Conservation (phyloP, 2,329 filamentous ascomycete genomes). For the Cladosporium sp. region DNA sequence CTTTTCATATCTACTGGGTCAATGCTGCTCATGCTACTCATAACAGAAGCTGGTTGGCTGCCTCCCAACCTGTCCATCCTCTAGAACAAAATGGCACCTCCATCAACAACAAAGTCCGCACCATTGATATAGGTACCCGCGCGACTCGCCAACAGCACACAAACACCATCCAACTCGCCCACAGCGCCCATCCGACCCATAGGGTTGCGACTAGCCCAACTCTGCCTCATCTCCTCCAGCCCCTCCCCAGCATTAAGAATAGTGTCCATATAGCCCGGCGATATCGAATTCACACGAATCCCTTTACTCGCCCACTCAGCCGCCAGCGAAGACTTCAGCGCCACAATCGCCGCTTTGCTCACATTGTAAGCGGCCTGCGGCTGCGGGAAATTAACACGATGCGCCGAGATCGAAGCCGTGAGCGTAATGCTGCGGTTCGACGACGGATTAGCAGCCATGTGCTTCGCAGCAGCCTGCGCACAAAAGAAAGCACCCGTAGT, state of each 20-base stretch:
- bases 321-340: slow-evolving; percentile 64
- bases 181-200: slow-evolving; percentile 43
- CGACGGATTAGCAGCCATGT: slow-evolving; percentile 51
- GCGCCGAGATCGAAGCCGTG: slow-evolving; percentile 67
- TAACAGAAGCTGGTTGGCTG: not conserved
- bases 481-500: slow-evolving; percentile 69
- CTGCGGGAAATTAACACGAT: slow-evolving; percentile 70
- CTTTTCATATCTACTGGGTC: not conserved
- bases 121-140: slow-evolving; percentile 41
- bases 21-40: not conserved
- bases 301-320: slow-evolving; percentile 73
- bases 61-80: not conserved
- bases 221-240: slow-evolving; percentile 35
- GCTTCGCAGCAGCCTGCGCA: slow-evolving; percentile 62
- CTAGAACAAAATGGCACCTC: slow-evolving; percentile 34
- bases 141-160: slow-evolving; percentile 38
- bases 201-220: slow-evolving; percentile 39
- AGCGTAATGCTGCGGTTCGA: slow-evolving; percentile 59
- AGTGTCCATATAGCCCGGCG: slow-evolving; percentile 76
- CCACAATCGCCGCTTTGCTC: slow-evolving; percentile 66
- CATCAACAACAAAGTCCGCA: slow-evolving; percentile 41
- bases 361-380: slow-evolving; percentile 73
- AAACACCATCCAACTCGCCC: slow-evolving; percentile 40
- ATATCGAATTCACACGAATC: slow-evolving; percentile 69
- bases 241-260: slow-evolving; percentile 59